Evolutionary conservation across 345 rosid genomes (phyloP).

Genomic region (Acer saccharum): DNA sequence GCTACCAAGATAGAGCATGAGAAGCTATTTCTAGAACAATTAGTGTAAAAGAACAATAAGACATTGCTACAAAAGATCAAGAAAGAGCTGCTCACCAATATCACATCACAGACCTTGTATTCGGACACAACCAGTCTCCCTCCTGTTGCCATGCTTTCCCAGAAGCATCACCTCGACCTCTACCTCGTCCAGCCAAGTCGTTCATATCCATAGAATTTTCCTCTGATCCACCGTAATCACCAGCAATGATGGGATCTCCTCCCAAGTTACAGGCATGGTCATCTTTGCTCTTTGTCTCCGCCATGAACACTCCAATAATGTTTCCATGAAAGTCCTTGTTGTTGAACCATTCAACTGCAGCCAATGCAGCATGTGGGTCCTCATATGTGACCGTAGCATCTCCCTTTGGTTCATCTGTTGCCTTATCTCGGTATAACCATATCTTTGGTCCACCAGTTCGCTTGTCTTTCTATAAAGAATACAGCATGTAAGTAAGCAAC

Average conservation of each 20-base stretch:
- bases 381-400: conserved; percentile 98
- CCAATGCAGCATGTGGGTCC: conserved; percentile 96
- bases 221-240: conserved; percentile 51
- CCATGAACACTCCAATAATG: conserved; percentile 76
- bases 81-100: conserved; percentile 97
- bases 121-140: conserved; percentile 98
- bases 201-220: conserved; percentile 45
- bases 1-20: conserved; percentile 45
- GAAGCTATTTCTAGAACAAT: conserved; percentile 19
- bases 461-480: conserved; percentile 68
- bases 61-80: conserved; percentile 49
- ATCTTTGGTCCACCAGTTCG: conserved; percentile 90
- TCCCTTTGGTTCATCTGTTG: conserved; percentile 88
- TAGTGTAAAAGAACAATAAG: conserved; percentile 1
- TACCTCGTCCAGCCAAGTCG: conserved; percentile 67
- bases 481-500: too few species aligned
- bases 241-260: conserved; percentile 35
- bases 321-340: conserved; percentile 93
- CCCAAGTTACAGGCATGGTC: conserved; percentile 30
- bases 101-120: conserved; percentile 99
- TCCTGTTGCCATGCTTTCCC: conserved; percentile 96
- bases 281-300: conserved; percentile 71
- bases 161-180: conserved; percentile 73
- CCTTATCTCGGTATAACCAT: conserved; percentile 89
- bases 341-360: conserved; percentile 98